These are phyloP conservation scores for Alternaria arbusti DNA, from an alignment of 2,329 filamentous ascomycete genomes.

Conservation along the genomic window DNA sequence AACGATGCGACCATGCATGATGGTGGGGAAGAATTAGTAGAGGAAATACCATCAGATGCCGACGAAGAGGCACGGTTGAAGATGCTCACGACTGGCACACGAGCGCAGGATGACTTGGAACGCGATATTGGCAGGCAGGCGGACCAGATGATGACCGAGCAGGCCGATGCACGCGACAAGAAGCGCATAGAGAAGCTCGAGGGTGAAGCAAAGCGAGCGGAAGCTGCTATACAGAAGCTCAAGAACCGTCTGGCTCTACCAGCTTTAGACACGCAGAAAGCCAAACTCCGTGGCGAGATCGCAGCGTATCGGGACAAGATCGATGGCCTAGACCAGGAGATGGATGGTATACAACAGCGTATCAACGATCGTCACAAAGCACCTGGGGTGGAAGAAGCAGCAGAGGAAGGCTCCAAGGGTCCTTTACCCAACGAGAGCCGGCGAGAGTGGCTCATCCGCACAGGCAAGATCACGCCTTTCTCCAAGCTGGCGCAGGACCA, in stretches of 20 bases:
- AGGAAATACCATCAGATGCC: slow-evolving; percentile 38
- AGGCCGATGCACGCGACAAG: slow-evolving; percentile 68
- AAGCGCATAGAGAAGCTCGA: slow-evolving; percentile 66
- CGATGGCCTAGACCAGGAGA: slow-evolving; percentile 70
- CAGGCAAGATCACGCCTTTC: slow-evolving; percentile 97
- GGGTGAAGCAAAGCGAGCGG: slow-evolving; percentile 62
- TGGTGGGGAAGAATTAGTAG: slow-evolving; percentile 16
- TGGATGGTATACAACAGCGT: slow-evolving; percentile 79
- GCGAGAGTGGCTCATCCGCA: slow-evolving; percentile 89
- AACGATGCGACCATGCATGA: slow-evolving; percentile 11
- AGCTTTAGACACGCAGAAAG: slow-evolving; percentile 60
- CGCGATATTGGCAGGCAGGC: slow-evolving; percentile 78
- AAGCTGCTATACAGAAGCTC: slow-evolving; percentile 67
- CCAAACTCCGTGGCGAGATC: slow-evolving; percentile 70
- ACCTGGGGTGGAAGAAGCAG: slow-evolving; percentile 53
- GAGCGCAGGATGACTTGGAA: slow-evolving; percentile 89
- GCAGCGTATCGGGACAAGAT: slow-evolving; percentile 70
- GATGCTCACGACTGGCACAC: slow-evolving; percentile 50
- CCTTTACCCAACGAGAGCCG: slow-evolving; percentile 80
- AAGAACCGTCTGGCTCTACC: slow-evolving; percentile 64
- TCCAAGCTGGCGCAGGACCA: slow-evolving; percentile 74
- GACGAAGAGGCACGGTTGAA: slow-evolving; percentile 52
- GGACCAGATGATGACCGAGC: slow-evolving; percentile 65
- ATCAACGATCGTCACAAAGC: slow-evolving; percentile 76
- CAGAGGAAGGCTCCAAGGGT: slow-evolving; percentile 58